phyloP scores from a whole-genome alignment of 768 basidiomycete genomes.

The Calocybe indica region DNA sequence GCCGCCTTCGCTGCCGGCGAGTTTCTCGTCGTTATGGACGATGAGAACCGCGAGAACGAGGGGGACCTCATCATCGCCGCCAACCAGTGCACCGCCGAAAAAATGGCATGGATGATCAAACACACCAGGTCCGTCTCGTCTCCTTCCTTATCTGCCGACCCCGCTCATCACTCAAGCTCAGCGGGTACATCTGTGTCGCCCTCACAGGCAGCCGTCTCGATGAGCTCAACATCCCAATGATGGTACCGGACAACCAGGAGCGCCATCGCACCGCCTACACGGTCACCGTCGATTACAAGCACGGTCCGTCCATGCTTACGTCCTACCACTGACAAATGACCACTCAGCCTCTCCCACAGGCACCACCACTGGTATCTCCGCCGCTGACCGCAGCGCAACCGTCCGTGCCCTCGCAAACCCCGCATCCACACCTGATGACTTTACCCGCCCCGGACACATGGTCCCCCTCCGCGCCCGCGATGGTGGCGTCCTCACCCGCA shows the following conservation, averaged over 20 bases:
- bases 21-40: slow-evolving; percentile 97
- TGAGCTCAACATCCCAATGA: slow-evolving; percentile 83
- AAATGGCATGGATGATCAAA: slow-evolving; percentile 99
- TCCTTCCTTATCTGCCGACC: neutral
- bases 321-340: slow-evolving; percentile 4
- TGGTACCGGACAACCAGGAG: slow-evolving; percentile 90
- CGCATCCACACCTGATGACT: slow-evolving; percentile 52
- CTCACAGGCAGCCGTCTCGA: slow-evolving; percentile 72
- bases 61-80: slow-evolving; percentile 93
- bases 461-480: slow-evolving; percentile 85
- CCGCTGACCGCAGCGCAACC: slow-evolving; percentile 88
- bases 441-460: slow-evolving; percentile 92
- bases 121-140: slow-evolving; percentile 71
- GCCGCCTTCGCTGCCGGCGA: slow-evolving; percentile 73
- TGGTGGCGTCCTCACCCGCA: slow-evolving; percentile 81
- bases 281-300: slow-evolving; percentile 88
- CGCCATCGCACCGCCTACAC: slow-evolving; percentile 93
- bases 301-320: slow-evolving; percentile 46
- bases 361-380: slow-evolving; percentile 95
- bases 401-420: slow-evolving; percentile 75
- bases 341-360: slow-evolving; percentile 34
- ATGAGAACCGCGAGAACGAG: slow-evolving; percentile 93
- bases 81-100: slow-evolving; percentile 79
- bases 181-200: slow-evolving; percentile 91
- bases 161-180: slow-evolving; percentile 23